Evolutionary conservation across 2,329 filamentous ascomycete genomes (phyloP), one percentile per base, ranked within the genome.

Genomic region (Pseudocercospora macadamiae): DNA sequence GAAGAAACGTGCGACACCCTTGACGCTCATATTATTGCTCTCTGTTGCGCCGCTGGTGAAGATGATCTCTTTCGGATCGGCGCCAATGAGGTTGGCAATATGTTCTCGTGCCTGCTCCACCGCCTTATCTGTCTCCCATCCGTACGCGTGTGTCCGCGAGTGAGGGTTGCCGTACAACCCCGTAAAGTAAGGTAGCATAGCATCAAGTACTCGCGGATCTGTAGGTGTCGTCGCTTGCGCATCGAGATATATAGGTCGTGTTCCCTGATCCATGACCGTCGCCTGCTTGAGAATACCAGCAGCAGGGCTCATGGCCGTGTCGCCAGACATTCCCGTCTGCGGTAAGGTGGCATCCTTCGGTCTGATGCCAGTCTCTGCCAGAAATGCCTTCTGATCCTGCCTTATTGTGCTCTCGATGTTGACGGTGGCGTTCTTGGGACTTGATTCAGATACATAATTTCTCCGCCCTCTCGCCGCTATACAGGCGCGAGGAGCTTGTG

Each of bases 11-110:
- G 95, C 93, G 7, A 99, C 93, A 64, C 95, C 95, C 80, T 99
- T 99, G 80, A 99, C 91, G 76, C 92, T 96, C 95, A 99, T 99
- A 72, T 99, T 99, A 79, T 99, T 99, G 74, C 92, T 97, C 80
- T 99, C 95, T 0, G 95, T 99, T 14, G 95, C 95, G 55, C 95
- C 95, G 70, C 93, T 97, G 5, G 95, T 99, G 78, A 99, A 97
- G 70, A 99, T 96, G 66, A 99, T 97, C 75, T 99, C 95, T 78
- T 99, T 99, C 4, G 95, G 82, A 74, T 99, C 92, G 25, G 95
- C 95, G 23, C 93, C 93, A 66, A 99, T 95, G 55, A 99, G 83
- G 36, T 83, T 83, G 2, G 95, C 95, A 64, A 97, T 83, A 71
- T 97, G 86, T 68, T 84, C 84, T 69, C 95, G 86, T 42, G 95